A percentile compares a stretch with the other conserved stretches of the same genome.
phyloP scores from a whole-genome alignment of 2,329 filamentous ascomycete species.

The Pseudopithomyces maydicus region DNA sequence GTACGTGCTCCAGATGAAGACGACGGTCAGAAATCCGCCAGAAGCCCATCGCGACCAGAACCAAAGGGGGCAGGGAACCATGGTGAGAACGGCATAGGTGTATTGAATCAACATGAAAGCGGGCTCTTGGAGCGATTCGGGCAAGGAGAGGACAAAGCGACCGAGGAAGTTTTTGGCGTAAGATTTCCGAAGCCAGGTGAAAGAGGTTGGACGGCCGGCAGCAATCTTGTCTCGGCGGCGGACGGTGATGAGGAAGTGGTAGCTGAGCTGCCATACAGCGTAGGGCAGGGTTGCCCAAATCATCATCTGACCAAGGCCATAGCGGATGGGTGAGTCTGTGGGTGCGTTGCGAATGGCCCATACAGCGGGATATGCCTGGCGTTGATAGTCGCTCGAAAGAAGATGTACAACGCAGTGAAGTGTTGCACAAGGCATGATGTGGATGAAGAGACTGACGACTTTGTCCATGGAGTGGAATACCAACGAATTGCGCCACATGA shows the following conservation, averaged over 20 bases:
- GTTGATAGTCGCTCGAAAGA: constrained; percentile 67
- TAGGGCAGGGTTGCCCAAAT: constrained; percentile 94
- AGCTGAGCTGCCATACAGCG: constrained; percentile 86
- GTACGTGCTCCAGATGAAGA: constrained; percentile 96
- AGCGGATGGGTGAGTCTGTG: constrained; percentile 77
- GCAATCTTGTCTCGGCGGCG: constrained; percentile 95
- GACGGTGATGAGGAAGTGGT: constrained; percentile 95
- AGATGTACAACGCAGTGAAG: constrained; percentile 93
- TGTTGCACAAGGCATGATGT: constrained; percentile 97
- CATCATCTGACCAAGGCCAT: constrained; percentile 83
- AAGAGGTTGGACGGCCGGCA: constrained; percentile 91
- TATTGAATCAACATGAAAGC: constrained; percentile 98
- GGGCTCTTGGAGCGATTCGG: constrained; percentile 76
- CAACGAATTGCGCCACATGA: constrained; percentile 98
- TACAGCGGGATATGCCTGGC: constrained; percentile 78
- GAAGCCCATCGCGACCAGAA: constrained; percentile 87
- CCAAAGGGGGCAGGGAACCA: constrained; percentile 94
- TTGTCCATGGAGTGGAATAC: constrained; percentile 99
- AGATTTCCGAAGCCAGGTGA: constrained; percentile 92
- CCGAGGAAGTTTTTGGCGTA: constrained; percentile 92
- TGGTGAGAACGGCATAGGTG: constrained; percentile 84
- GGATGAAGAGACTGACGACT: constrained; percentile 96
- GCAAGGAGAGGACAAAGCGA: constrained; percentile 79
- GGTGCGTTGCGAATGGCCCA: constrained; percentile 74
- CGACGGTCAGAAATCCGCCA: constrained; percentile 72